Percentiles rank a stretch among this genome's conserved stretches.
phyloP scores from a whole-genome alignment of 768 basidiomycete genomes.

The Tylopilus rubrobrunneus region DNA sequence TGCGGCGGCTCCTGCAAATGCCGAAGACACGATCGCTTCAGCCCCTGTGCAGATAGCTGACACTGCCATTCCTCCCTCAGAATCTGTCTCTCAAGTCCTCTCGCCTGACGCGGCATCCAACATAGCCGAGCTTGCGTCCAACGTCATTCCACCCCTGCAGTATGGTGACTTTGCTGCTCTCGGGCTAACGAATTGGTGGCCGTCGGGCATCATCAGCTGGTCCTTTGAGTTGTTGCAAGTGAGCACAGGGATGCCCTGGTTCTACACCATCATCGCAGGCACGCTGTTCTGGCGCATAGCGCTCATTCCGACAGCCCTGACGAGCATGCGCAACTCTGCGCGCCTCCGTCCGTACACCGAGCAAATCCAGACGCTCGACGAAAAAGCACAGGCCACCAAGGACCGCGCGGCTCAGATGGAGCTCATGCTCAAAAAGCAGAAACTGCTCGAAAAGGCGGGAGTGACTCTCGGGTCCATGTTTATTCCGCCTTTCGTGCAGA shows the following conservation, averaged over 20 bases:
- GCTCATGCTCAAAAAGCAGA: constrained; percentile 41
- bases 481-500: constrained; percentile 60
- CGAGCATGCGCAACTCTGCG: constrained; percentile 53
- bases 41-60: not conserved
- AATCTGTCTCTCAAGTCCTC: constrained; percentile 1
- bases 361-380: constrained; percentile 52
- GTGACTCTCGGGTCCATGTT: constrained; percentile 56
- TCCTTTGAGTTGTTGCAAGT: constrained; percentile 68
- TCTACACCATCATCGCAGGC: constrained; percentile 71
- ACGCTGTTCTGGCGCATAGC: constrained; percentile 57
- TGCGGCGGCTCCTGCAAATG: not conserved
- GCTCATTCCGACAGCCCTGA: constrained; percentile 59
- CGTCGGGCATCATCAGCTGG: constrained; percentile 60
- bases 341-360: constrained; percentile 34
- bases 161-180: constrained; percentile 70
- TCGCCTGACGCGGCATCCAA: constrained; percentile 11
- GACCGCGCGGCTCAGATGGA: constrained; percentile 43
- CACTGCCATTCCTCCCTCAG: constrained; percentile 3
- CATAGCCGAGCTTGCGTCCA: constrained; percentile 21
- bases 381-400: constrained; percentile 30
- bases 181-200: constrained; percentile 63
- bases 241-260: constrained; percentile 72
- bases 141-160: constrained; percentile 48
- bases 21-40: not conserved
- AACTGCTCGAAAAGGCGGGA: constrained; percentile 60